Evolutionary conservation across 352 stramenopile genomes (phyloP).

Genomic region (Blastocystis sp.): DNA sequence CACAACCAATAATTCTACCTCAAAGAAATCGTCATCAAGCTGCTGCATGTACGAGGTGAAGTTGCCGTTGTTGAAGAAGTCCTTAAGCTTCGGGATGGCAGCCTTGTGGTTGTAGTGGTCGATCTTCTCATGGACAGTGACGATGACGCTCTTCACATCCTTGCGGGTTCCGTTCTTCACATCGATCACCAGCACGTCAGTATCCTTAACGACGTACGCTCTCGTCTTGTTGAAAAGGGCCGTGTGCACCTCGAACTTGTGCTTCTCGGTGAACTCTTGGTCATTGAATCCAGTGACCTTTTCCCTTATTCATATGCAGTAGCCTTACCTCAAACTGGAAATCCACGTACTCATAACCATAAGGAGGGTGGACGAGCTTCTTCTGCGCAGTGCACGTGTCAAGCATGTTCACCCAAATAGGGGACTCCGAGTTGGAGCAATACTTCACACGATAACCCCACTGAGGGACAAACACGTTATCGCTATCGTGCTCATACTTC

Average conservation of each 20-base stretch:
- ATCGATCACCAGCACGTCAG: constrained; percentile 10
- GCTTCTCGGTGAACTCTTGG: not conserved
- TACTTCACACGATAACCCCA: not conserved
- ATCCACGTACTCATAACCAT: not conserved
- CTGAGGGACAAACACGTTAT: too few relatives aligned
- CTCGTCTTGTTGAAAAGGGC: not conserved
- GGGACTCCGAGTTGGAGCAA: not conserved
- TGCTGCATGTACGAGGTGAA: not conserved
- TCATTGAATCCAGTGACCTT: not conserved
- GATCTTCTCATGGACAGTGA: not conserved
- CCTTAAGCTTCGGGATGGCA: not conserved
- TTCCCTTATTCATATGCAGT: not conserved
- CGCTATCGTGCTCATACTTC: not conserved
- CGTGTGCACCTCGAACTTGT: not conserved
- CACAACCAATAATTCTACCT: not conserved
- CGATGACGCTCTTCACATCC: not conserved
- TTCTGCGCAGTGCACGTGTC: constrained; percentile 7
- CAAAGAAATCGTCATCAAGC: not conserved
- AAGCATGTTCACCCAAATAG: not conserved
- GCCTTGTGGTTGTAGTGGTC: not conserved
- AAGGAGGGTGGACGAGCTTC: constrained; percentile 18
- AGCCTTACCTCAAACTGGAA: not conserved
- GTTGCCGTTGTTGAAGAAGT: not conserved
- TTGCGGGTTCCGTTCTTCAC: not conserved
- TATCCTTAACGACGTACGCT: not conserved